Conservation (phyloP, 352 stramenopile genomes). For the Globisporangium emineosum region DNA sequence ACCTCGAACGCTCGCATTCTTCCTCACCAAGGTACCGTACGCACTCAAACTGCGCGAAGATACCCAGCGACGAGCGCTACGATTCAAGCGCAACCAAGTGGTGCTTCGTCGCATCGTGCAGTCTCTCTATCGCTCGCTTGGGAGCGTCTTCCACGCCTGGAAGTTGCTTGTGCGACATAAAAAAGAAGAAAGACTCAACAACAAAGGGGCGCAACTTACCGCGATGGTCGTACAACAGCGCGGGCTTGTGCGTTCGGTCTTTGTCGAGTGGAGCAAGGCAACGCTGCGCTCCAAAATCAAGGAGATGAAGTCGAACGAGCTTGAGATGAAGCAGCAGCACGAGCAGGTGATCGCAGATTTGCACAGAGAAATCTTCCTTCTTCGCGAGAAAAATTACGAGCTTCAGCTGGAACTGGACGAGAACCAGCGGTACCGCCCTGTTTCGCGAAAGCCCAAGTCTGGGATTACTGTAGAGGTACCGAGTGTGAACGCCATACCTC, state of each 20-base stretch:
- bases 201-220: slow-evolving; percentile 50
- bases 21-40: slow-evolving; percentile 40
- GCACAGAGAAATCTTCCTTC: slow-evolving; percentile 36
- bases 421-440: not conserved
- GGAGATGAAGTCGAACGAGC: slow-evolving; percentile 25
- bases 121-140: slow-evolving; percentile 46
- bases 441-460: slow-evolving; percentile 5
- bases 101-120: slow-evolving; percentile 51
- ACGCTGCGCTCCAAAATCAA: slow-evolving; percentile 22
- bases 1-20: slow-evolving; percentile 41
- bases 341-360: slow-evolving; percentile 33
- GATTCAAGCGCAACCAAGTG: slow-evolving; percentile 39
- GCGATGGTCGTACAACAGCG: slow-evolving; percentile 51
- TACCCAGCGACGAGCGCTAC: slow-evolving; percentile 22
- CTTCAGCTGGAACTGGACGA: slow-evolving; percentile 18
- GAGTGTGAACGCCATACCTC: not conserved
- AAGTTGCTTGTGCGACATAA: slow-evolving; percentile 30
- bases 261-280: slow-evolving; percentile 50
- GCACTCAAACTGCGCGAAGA: slow-evolving; percentile 42
- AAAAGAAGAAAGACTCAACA: slow-evolving; percentile 38
- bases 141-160: slow-evolving; percentile 56
- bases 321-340: slow-evolving; percentile 23
- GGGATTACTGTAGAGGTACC: not conserved
- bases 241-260: slow-evolving; percentile 40
- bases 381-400: slow-evolving; percentile 28